phyloP scores from a whole-genome alignment of 176 grass and related monocot genomes.

The Ensete glaucum region DNA sequence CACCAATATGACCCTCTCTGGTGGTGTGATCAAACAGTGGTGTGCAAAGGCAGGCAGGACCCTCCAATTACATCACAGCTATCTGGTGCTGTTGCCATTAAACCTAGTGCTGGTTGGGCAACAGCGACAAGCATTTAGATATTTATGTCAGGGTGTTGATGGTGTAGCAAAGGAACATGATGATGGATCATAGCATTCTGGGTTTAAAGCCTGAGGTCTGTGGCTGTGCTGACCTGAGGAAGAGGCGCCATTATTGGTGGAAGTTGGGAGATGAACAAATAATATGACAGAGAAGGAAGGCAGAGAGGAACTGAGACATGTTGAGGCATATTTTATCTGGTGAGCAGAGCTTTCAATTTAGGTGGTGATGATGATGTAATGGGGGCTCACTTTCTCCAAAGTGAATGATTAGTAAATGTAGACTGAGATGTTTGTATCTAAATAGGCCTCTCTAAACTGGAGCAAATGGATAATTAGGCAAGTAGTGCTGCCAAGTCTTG shows the following conservation, averaged over 20 bases:
- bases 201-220: background rate
- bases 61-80: slow-evolving; percentile 15
- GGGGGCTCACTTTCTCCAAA: background rate
- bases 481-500: background rate
- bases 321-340: background rate
- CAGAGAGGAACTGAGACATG: background rate
- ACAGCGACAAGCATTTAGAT: slow-evolving; percentile 66
- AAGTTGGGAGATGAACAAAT: background rate
- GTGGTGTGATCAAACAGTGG: slow-evolving; percentile 24
- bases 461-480: slow-evolving; percentile 5
- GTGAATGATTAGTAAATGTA: background rate
- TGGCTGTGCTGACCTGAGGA: background rate
- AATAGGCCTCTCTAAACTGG: background rate
- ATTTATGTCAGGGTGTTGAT: background rate
- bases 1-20: slow-evolving; percentile 21
- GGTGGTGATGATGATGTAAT: background rate
- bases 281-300: background rate
- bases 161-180: background rate
- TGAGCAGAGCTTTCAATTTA: background rate
- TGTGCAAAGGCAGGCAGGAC: slow-evolving; percentile 27
- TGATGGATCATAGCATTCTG: background rate
- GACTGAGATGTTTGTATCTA: background rate
- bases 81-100: slow-evolving; percentile 74
- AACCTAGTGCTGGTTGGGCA: slow-evolving; percentile 42
- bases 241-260: background rate